Evolutionary conservation across 1,139 yeast genomes (phyloP).

Genomic region (Protomyces inundatus): DNA sequence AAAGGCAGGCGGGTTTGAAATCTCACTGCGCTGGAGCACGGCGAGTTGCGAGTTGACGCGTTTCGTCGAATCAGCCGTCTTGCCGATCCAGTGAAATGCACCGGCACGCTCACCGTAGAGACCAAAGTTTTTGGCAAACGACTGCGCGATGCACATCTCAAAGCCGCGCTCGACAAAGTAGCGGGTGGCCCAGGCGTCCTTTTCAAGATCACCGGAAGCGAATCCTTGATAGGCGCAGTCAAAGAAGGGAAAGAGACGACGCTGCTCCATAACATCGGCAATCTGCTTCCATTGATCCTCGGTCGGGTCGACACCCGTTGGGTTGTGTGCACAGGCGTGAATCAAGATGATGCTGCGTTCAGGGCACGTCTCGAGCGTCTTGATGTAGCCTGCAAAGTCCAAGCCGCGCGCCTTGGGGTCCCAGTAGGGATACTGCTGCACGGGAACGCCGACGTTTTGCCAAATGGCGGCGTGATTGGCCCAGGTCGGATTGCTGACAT

Average conservation of each 20-base stretch:
- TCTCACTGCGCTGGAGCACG: slow-evolving; percentile 74
- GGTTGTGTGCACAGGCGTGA: slow-evolving; percentile 96
- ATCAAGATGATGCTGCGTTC: slow-evolving; percentile 62
- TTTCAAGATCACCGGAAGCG: slow-evolving; percentile 60
- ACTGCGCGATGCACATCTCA: slow-evolving; percentile 70
- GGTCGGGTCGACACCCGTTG: slow-evolving; percentile 88
- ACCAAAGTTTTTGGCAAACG: slow-evolving; percentile 97
- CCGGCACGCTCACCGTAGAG: slow-evolving; percentile 94
- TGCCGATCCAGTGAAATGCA: slow-evolving; percentile 58
- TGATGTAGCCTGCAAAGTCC: slow-evolving; percentile 47
- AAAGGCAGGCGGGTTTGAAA: slow-evolving; percentile 91
- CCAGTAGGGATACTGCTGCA: slow-evolving; percentile 71
- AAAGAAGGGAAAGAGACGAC: slow-evolving; percentile 64
- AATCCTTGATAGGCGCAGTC: slow-evolving; percentile 96
- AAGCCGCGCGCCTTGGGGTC: slow-evolving; percentile 57
- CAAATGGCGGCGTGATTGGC: slow-evolving; percentile 89
- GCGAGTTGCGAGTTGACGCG: slow-evolving; percentile 72
- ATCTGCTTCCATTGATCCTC: slow-evolving; percentile 73
- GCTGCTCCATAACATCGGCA: slow-evolving; percentile 53
- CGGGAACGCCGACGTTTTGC: slow-evolving; percentile 59
- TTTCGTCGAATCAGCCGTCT: slow-evolving; percentile 37
- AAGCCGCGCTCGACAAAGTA: slow-evolving; percentile 44
- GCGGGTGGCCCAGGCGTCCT: slow-evolving; percentile 51
- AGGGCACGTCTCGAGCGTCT: slow-evolving; percentile 37
- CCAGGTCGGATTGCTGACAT: slow-evolving; percentile 91